Percentiles rank a stretch among this genome's conserved stretches.
phyloP scores from a whole-genome alignment of 441 rosid genomes.

The Capsella rubella region DNA sequence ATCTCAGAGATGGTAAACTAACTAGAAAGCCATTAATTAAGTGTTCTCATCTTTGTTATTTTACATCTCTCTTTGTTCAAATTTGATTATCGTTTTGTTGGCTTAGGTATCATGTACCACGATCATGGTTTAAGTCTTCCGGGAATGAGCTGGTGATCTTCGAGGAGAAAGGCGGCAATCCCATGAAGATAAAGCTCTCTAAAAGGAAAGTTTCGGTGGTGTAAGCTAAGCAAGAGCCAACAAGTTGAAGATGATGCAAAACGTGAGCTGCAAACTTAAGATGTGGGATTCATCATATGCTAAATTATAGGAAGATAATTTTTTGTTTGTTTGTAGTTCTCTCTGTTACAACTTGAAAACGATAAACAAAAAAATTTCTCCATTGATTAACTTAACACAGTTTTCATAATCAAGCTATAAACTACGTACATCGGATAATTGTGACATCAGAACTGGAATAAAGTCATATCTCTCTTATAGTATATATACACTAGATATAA shows the following conservation, averaged over 20 bases:
- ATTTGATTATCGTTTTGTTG: constrained; percentile 29
- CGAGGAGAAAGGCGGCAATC: constrained; percentile 95
- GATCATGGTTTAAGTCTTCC: constrained; percentile 94
- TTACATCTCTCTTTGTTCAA: constrained; percentile 1
- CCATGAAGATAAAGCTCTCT: constrained; percentile 67
- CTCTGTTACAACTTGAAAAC: neutral
- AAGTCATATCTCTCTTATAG: too few species aligned
- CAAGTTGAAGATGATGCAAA: constrained; percentile 5
- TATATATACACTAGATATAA: too few species aligned
- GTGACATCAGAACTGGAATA: too few species aligned
- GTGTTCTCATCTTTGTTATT: constrained; percentile 9
- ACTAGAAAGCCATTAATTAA: neutral
- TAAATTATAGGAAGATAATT: constrained; percentile 15
- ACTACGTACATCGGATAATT: too few species aligned
- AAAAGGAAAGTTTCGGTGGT: constrained; percentile 58
- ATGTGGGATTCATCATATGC: constrained; percentile 7
- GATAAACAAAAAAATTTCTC: neutral
- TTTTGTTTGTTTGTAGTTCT: constrained; percentile 22
- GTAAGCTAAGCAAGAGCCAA: neutral
- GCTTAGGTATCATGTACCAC: constrained; percentile 91
- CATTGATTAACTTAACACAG: constrained; percentile 7
- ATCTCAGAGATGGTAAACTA: constrained; percentile 85
- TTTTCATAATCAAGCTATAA: too few species aligned
- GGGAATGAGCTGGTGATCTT: constrained; percentile 85
- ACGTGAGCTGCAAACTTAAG: neutral